These are phyloP conservation scores for Penicillium sp. DNA, from an alignment of 2,329 filamentous ascomycete genomes.

Conservation along the genomic window DNA sequence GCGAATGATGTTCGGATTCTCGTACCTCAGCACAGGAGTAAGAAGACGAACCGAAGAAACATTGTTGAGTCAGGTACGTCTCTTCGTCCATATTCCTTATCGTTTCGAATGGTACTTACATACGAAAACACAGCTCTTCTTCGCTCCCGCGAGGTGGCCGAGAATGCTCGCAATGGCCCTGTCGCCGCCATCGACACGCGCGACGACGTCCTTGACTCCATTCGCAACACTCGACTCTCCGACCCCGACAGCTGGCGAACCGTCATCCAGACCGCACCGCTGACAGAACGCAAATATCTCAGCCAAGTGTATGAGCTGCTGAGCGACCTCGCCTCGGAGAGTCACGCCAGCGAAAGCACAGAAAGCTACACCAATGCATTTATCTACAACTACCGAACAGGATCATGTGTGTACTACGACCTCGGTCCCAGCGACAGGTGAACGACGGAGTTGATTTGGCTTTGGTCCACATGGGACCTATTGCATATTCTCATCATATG, in stretches of 20 bases:
- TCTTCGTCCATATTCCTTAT: slow-evolving; percentile 35
- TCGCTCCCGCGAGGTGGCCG: slow-evolving; percentile 60
- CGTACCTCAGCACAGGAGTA: slow-evolving; percentile 75
- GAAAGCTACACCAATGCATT: slow-evolving; percentile 68
- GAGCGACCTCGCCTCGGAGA: slow-evolving; percentile 57
- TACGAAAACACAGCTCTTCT: slow-evolving; percentile 44
- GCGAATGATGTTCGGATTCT: slow-evolving; percentile 82
- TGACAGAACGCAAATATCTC: slow-evolving; percentile 77
- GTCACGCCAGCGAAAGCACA: slow-evolving; percentile 46
- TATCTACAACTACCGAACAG: slow-evolving; percentile 87
- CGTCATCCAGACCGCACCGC: slow-evolving; percentile 73
- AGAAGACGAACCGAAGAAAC: slow-evolving; percentile 84
- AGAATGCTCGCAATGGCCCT: slow-evolving; percentile 71
- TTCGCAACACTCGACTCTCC: slow-evolving; percentile 70
- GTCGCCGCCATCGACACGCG: slow-evolving; percentile 86
- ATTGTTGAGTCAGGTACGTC: slow-evolving; percentile 77
- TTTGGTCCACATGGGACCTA: not conserved
- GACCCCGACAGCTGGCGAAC: slow-evolving; percentile 82
- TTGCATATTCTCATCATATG: slow-evolving; percentile 6
- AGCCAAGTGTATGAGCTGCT: slow-evolving; percentile 79
- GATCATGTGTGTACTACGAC: slow-evolving; percentile 82
- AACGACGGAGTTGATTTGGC: slow-evolving; percentile 12
- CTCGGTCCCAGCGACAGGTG: slow-evolving; percentile 46
- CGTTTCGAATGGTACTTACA: slow-evolving; percentile 14
- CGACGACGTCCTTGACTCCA: slow-evolving; percentile 74